Conservation (phyloP, 2,329 filamentous ascomycete species). For the Sphaerulina populicola region DNA sequence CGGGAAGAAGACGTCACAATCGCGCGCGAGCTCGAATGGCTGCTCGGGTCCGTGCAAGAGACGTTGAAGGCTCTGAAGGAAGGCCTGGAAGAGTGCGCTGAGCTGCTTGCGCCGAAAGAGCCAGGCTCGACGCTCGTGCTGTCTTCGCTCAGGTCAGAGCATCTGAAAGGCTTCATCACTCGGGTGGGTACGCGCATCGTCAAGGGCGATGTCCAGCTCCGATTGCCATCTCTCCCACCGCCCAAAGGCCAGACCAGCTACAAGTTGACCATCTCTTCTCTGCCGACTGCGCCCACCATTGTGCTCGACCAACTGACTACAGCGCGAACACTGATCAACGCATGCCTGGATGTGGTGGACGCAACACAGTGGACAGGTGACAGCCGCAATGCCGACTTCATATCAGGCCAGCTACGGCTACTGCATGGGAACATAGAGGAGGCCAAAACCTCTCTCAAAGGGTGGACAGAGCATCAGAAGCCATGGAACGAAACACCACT, state of each 20-base stretch:
- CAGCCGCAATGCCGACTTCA: conserved; percentile 49
- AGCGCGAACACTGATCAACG: conserved; percentile 68
- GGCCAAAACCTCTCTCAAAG: conserved; percentile 52
- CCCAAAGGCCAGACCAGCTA: conserved; percentile 45
- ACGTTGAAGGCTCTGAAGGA: conserved; percentile 54
- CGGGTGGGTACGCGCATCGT: conserved; percentile 83
- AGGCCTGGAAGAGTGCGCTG: conserved; percentile 81
- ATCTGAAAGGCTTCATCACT: conserved; percentile 85
- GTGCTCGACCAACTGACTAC: conserved; percentile 61
- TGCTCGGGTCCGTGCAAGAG: conserved; percentile 52
- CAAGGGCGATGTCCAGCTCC: conserved; percentile 74
- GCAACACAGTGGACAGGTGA: conserved; percentile 67
- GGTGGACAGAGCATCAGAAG: conserved; percentile 43
- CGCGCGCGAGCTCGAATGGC: conserved; percentile 55
- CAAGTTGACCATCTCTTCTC: conserved; percentile 46
- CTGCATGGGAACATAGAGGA: conserved; percentile 54
- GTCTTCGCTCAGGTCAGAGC: conserved; percentile 77
- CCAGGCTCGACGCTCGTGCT: conserved; percentile 82
- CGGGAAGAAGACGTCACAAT: conserved; percentile 47
- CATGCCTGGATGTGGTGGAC: conserved; percentile 73
- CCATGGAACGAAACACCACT: conserved; percentile 50
- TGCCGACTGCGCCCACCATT: conserved; percentile 49
- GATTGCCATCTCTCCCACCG: conserved; percentile 59
- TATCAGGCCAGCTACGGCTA: conserved; percentile 51
- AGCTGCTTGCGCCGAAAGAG: conserved; percentile 74